Evolutionary conservation across 805 yeast species (phyloP), one percentile per base, ranked within the genome.

Genomic region (Metschnikowia kofuensis): DNA sequence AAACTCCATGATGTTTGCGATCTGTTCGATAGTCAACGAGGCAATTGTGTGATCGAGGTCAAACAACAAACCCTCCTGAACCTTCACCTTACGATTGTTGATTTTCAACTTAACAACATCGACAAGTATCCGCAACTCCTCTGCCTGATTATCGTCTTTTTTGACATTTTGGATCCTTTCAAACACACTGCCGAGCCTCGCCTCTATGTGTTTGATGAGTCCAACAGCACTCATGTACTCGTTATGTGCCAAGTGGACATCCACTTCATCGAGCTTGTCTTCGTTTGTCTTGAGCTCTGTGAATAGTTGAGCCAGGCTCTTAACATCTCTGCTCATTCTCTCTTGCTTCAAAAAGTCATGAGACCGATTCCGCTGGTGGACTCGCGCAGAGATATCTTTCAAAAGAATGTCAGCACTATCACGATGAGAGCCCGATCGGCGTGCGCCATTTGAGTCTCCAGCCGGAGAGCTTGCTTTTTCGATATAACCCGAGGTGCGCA

Each of bases 191-290:
- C 51, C 44, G 16, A 73, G 54, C 45, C 68, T 65, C 12, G 58
- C 54, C 46, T 72, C 76, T 36, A 72, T 70, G 52, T 69, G 70
- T 30, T 61, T 61, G 38, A 74, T 64, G 28, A 69, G 58, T 7
- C 75, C 76, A 15, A 77, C 78, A 4, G 80, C 73, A 38, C 68
- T 71, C 44, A 62, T 66, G 56, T 76, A 84, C 47, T 77, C 74
- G 45, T 79, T 77, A 57, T 85, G 84, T 10, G 88, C 84, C 27
- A 86, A 72, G 47, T 74, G 74, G 12, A 84, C 80, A 61, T 87
- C 94, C 38, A 85, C 74, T 47, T 85, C 89, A 58, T 86, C 89
- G 14, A 87, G 69, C 31, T 72, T 65, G 45, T 83, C 85, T 57
- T 85, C 90, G 12, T 83, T 69, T 30, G 67, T 67, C 47, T 79